Conservation (phyloP, 176 grass and related monocot genomes). For the Carex parvula region DNA sequence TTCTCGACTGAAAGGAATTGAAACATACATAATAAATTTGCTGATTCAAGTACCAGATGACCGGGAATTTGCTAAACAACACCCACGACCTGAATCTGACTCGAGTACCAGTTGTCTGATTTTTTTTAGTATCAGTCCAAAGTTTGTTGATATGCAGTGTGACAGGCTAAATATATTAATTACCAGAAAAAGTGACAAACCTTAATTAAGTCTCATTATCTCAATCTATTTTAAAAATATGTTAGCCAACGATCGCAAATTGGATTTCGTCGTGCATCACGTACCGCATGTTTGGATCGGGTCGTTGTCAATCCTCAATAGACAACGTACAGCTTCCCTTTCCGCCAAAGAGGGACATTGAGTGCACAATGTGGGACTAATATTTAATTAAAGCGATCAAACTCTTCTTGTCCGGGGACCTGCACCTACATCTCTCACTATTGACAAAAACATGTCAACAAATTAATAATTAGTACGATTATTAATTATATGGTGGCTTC, state of each 20-base stretch:
- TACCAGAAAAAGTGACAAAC: background rate
- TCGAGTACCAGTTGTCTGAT: constrained; percentile 1
- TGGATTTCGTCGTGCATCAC: background rate
- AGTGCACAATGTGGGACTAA: constrained; percentile 1
- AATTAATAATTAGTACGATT: constrained; percentile 3
- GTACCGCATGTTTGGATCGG: background rate
- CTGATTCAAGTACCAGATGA: background rate
- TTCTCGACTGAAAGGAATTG: background rate
- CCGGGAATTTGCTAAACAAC: constrained; percentile 5
- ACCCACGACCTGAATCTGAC: background rate
- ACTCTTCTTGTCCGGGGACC: background rate
- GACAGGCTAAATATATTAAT: background rate
- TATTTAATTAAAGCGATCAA: background rate
- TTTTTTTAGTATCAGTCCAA: background rate
- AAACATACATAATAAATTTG: too few species aligned
- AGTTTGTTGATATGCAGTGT: background rate
- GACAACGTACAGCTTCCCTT: background rate
- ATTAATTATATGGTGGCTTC: constrained; percentile 2
- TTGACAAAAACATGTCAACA: constrained; percentile 23
- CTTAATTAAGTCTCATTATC: background rate
- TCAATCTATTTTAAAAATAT: background rate
- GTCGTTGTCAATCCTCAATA: background rate
- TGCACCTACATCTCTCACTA: background rate
- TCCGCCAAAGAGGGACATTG: background rate
- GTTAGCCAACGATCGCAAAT: background rate